phyloP scores from a whole-genome alignment of 2,329 filamentous ascomycete genomes.

The Ophiostoma sp. region DNA sequence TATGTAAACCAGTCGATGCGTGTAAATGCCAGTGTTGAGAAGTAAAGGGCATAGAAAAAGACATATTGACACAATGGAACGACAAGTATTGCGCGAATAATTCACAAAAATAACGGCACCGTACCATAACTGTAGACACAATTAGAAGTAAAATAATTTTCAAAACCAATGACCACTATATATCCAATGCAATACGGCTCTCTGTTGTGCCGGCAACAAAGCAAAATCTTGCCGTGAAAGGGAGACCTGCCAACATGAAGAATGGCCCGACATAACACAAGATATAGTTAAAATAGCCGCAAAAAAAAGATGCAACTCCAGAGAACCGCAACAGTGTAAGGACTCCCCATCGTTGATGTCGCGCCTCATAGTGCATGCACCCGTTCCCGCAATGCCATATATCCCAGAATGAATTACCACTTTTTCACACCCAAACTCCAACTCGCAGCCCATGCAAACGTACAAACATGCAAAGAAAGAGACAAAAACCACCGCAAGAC shows the following conservation, averaged over 20 bases:
- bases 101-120: no score
- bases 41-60: no score
- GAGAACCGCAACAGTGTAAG: background rate
- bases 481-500: no score
- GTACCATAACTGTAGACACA: background rate
- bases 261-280: background rate
- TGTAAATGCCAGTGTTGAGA: no score
- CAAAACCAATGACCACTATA: background rate
- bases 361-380: background rate
- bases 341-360: background rate
- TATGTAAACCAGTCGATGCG: no score
- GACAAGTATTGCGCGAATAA: no score
- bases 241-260: background rate
- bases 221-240: background rate
- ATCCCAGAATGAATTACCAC: background rate
- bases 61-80: no score
- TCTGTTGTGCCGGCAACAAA: background rate
- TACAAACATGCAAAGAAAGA: conserved; percentile 13
- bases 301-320: background rate
- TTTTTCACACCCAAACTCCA: conserved; percentile 6
- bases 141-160: background rate
- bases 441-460: background rate
- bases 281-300: background rate
- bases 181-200: background rate
- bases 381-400: background rate